These are phyloP conservation scores for Geranium rotundifolium DNA, from an alignment of 345 rosid genomes.

Conservation along the genomic window DNA sequence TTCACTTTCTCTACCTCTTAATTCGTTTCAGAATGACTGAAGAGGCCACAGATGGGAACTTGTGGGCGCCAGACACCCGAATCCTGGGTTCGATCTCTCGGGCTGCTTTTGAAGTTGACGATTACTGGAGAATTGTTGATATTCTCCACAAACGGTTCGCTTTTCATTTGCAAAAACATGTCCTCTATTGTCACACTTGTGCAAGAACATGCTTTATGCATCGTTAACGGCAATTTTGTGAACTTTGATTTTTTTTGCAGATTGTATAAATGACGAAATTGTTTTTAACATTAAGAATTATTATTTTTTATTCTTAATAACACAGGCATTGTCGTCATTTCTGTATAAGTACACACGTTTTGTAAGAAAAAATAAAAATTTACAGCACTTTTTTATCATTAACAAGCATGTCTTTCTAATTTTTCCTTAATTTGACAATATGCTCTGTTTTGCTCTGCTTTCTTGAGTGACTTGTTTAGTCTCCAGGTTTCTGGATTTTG, in stretches of 20 bases:
- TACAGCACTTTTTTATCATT: too few species aligned
- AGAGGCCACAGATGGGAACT: slow-evolving; percentile 61
- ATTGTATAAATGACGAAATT: too few species aligned
- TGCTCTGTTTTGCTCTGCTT: too few species aligned
- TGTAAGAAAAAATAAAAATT: too few species aligned
- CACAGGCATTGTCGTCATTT: too few species aligned
- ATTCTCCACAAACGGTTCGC: slow-evolving; percentile 68
- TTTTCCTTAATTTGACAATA: too few species aligned
- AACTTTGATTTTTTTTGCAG: background rate
- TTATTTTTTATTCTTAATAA: background rate
- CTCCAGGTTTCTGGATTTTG: slow-evolving; percentile 53
- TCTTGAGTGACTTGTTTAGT: background rate
- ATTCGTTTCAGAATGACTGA: slow-evolving; percentile 51
- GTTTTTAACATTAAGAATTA: background rate
- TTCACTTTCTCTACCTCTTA: too few species aligned
- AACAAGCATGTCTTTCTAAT: background rate
- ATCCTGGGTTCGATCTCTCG: slow-evolving; percentile 63
- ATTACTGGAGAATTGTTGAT: slow-evolving; percentile 66
- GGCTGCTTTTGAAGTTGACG: slow-evolving; percentile 89
- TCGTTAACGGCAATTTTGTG: too few species aligned
- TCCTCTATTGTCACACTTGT: too few species aligned
- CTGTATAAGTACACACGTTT: too few species aligned
- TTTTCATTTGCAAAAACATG: too few species aligned
- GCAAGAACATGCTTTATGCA: too few species aligned
- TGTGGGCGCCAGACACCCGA: slow-evolving; percentile 51